These are phyloP conservation scores for Fusarium sp. DNA, from an alignment of 2,329 filamentous ascomycete species.

Conservation along the genomic window DNA sequence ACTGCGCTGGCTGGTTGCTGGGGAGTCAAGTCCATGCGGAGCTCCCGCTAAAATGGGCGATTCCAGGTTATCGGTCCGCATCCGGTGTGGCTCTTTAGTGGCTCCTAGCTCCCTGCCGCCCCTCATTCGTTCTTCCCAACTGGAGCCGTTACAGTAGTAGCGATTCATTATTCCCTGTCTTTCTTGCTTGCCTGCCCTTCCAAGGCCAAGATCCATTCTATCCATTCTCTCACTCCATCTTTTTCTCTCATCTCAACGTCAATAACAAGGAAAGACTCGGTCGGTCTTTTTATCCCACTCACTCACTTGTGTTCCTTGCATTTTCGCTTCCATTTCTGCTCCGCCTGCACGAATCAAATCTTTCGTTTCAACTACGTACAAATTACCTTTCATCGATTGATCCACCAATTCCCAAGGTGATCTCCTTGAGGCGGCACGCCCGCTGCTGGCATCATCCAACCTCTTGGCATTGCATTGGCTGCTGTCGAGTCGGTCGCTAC, in stretches of 20 bases:
- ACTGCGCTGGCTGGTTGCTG: conserved; percentile 34
- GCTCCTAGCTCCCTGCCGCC: conserved; percentile 22
- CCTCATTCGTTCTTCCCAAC: conserved; percentile 42
- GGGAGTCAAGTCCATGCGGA: conserved; percentile 32
- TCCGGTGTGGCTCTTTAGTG: conserved; percentile 42
- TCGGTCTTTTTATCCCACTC: conserved; percentile 33
- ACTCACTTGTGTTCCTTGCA: conserved; percentile 36
- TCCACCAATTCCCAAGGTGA: conserved; percentile 18
- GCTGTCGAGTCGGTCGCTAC: conserved; percentile 23
- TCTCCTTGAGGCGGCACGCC: conserved; percentile 39
- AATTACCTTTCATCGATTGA: conserved; percentile 25
- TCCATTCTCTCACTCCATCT: conserved; percentile 25
- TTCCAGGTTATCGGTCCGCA: conserved; percentile 42
- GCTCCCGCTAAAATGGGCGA: conserved; percentile 41
- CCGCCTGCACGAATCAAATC: conserved; percentile 14
- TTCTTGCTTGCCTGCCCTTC: not conserved
- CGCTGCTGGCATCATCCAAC: conserved; percentile 42
- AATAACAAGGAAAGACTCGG: conserved; percentile 17
- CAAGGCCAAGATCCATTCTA: no score
- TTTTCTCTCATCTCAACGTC: conserved; percentile 22
- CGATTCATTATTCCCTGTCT: conserved; percentile 36
- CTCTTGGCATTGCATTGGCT: conserved; percentile 24
- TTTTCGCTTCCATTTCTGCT: conserved; percentile 14
- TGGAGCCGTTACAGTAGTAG: conserved; percentile 43
- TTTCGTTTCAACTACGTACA: conserved; percentile 23